Conservation (phyloP, 495 filamentous ascomycete genomes). For the Penicillium roqueforti region DNA sequence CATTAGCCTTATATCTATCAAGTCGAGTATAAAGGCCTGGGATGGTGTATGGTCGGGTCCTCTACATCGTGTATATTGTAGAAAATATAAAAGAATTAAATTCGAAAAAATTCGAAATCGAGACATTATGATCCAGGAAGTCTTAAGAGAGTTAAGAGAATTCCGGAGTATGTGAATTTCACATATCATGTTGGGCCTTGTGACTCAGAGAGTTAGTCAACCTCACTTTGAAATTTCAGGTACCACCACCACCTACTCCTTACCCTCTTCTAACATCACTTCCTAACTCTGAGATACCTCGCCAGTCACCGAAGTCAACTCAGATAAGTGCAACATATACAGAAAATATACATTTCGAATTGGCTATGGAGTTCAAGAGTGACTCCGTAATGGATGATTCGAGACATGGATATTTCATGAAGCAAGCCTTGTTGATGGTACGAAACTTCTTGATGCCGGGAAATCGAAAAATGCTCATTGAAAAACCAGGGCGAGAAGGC, state of each 20-base stretch:
- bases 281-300: not conserved
- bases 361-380: not conserved
- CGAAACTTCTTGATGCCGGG: constrained; percentile 1
- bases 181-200: not conserved
- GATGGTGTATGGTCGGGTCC: not conserved
- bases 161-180: not conserved
- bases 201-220: not conserved
- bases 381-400: constrained; percentile 16
- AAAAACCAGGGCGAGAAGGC: constrained; percentile 66
- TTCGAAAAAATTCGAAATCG: not conserved
- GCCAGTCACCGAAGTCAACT: not conserved
- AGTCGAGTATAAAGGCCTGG: not conserved
- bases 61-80: not conserved
- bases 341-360: not conserved
- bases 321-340: not conserved
- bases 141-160: not conserved
- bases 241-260: not conserved
- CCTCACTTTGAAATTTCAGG: constrained; percentile 1
- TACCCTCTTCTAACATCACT: not conserved
- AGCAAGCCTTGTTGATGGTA: constrained; percentile 67
- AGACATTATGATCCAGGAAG: not conserved
- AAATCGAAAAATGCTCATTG: constrained; percentile 7
- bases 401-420: constrained; percentile 60
- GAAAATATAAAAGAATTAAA: not conserved
- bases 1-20: not conserved